Evolutionary conservation across 345 rosid genomes (phyloP).

Genomic region (Excoecaria agallocha): DNA sequence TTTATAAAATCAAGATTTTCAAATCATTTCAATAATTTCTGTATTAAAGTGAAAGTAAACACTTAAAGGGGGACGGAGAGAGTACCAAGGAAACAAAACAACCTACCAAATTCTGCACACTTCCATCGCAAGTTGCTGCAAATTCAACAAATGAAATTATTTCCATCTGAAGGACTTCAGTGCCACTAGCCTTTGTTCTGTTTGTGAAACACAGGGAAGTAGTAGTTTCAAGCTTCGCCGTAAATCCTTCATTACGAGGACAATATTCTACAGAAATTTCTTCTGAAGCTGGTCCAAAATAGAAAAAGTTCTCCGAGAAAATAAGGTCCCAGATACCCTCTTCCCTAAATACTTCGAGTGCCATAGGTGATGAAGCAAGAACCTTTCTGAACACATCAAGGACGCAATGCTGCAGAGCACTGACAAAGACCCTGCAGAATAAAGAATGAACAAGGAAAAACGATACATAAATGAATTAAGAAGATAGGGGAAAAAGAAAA

Average conservation of each 20-base stretch:
- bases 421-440: conserved; percentile 47
- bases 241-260: conserved; percentile 18
- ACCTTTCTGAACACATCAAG: conserved; percentile 52
- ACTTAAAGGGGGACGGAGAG: too few species aligned
- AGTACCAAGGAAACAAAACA: conserved; percentile 11
- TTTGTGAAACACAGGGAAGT: conserved; percentile 22
- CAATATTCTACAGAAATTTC: conserved; percentile 34
- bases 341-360: conserved; percentile 53
- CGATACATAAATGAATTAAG: neutral
- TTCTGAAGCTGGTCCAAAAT: conserved; percentile 42
- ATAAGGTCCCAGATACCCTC: conserved; percentile 74
- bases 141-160: conserved; percentile 58
- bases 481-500: conserved; percentile 6
- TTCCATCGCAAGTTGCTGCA: conserved; percentile 56
- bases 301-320: conserved; percentile 68
- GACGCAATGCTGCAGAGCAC: conserved; percentile 48
- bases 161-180: conserved; percentile 56
- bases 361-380: conserved; percentile 49
- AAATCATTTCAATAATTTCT: too few species aligned
- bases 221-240: conserved; percentile 26
- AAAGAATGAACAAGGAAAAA: neutral
- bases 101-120: conserved; percentile 57
- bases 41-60: too few species aligned
- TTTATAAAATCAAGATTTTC: too few species aligned
- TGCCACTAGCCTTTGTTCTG: conserved; percentile 26